Conservation (phyloP, 805 yeast genomes). For the Starmerella geochares region DNA sequence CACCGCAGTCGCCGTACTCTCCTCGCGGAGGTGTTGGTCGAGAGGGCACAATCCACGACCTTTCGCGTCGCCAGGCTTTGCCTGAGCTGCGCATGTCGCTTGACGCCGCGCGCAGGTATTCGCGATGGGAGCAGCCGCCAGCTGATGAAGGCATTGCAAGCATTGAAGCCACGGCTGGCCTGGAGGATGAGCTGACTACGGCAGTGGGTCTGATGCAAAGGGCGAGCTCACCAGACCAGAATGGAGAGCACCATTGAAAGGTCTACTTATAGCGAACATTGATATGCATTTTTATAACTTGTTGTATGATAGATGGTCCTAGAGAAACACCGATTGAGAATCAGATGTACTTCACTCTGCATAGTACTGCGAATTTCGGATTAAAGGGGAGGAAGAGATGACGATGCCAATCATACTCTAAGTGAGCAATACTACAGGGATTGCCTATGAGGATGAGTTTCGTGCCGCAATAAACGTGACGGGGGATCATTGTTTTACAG, state of each 20-base stretch:
- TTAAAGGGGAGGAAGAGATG: not conserved
- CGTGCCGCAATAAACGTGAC: not conserved
- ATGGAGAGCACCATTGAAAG: not conserved
- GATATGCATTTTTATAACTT: not conserved
- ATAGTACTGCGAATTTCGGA: not conserved
- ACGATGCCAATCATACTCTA: not conserved
- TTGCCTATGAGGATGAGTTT: not conserved
- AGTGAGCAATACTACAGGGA: not conserved
- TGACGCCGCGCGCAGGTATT: constrained; percentile 24
- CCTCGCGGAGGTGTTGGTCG: not conserved
- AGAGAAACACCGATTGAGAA: too few species aligned
- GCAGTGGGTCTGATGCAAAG: constrained; percentile 30
- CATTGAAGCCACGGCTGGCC: constrained; percentile 23
- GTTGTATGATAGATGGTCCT: not conserved
- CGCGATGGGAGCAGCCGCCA: constrained; percentile 27
- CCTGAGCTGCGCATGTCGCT: constrained; percentile 25
- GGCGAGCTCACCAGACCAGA: not conserved
- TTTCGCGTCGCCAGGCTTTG: constrained; percentile 12
- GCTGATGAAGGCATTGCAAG: constrained; percentile 18
- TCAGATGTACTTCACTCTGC: too few species aligned
- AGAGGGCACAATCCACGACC: constrained; percentile 18
- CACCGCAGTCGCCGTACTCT: too few species aligned
- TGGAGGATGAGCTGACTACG: constrained; percentile 30
- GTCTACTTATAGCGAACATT: not conserved
- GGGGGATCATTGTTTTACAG: not conserved